phyloP scores from a whole-genome alignment of 179 eudicot genomes.

The Carnegiea gigantea region DNA sequence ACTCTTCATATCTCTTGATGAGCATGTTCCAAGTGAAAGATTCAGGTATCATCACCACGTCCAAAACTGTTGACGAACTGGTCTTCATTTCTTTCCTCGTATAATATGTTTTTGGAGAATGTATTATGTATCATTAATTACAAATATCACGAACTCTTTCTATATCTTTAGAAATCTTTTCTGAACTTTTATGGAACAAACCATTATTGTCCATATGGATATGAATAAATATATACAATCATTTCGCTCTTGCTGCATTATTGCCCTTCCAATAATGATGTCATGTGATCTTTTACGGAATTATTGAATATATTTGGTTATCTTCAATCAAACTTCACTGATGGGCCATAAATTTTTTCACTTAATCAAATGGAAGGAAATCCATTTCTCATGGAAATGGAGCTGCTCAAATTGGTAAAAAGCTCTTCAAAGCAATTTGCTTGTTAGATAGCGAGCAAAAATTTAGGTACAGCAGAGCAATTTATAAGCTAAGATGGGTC shows the following conservation, averaged over 20 bases:
- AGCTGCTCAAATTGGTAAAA: background rate
- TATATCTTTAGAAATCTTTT: too few relatives aligned
- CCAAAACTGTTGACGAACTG: too few relatives aligned
- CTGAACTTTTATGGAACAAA: background rate
- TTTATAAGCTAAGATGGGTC: background rate
- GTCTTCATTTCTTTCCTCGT: too few relatives aligned
- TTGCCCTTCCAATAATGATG: too few relatives aligned
- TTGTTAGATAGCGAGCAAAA: background rate
- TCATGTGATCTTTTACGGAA: too few relatives aligned
- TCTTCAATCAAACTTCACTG: background rate
- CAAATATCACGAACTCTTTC: too few relatives aligned
- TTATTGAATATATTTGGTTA: background rate
- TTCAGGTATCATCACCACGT: too few relatives aligned
- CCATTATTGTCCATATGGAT: background rate
- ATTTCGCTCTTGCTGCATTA: background rate
- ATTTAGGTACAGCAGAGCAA: background rate
- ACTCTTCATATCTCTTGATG: too few relatives aligned
- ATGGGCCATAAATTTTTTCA: background rate
- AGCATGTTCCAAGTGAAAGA: too few relatives aligned
- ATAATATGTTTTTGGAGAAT: too few relatives aligned
- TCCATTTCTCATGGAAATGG: background rate
- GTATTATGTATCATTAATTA: too few relatives aligned
- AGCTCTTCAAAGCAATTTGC: background rate
- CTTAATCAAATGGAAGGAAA: background rate
- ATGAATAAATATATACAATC: background rate